Percentiles rank a stretch among this genome's conserved stretches.
Conservation (phyloP, 2,329 filamentous ascomycete genomes). For the Sarocladium strictum region DNA sequence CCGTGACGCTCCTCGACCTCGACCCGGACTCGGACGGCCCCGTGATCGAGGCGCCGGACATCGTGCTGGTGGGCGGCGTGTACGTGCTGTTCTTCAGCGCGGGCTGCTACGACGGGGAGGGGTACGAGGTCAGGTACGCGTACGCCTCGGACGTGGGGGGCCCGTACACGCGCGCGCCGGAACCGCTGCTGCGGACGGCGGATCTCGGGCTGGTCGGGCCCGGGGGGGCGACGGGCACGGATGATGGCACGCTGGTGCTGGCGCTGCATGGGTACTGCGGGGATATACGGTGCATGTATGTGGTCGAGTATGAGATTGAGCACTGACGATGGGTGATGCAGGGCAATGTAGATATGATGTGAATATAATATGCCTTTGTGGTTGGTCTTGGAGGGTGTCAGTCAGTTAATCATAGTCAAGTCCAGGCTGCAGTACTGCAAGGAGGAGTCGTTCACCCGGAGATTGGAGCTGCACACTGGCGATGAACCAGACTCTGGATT, state of each 20-base stretch:
- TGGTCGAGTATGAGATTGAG: conserved; percentile 18
- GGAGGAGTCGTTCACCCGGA: too few relatives aligned
- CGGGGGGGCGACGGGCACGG: conserved; percentile 33
- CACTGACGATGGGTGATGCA: background rate
- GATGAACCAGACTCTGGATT: too few relatives aligned
- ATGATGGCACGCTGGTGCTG: conserved; percentile 17
- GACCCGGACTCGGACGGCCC: conserved; percentile 38
- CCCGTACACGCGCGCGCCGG: conserved; percentile 27
- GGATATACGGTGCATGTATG: conserved; percentile 28
- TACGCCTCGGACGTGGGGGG: conserved; percentile 33
- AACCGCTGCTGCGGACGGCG: conserved; percentile 29
- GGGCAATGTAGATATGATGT: too few relatives aligned
- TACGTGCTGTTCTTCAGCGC: conserved; percentile 60
- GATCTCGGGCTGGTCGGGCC: conserved; percentile 32
- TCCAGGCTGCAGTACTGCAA: too few relatives aligned
- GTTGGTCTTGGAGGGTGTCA: background rate
- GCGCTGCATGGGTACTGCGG: conserved; percentile 33
- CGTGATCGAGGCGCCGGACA: conserved; percentile 54
- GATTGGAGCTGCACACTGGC: too few relatives aligned
- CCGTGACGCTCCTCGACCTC: conserved; percentile 41
- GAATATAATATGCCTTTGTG: too few relatives aligned
- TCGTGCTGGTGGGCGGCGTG: conserved; percentile 39
- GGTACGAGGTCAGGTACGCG: conserved; percentile 57
- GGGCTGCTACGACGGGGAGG: conserved; percentile 48
- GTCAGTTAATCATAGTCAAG: too few relatives aligned